Conservation (phyloP, 805 yeast species). For the Candida pseudofarinosa region DNA sequence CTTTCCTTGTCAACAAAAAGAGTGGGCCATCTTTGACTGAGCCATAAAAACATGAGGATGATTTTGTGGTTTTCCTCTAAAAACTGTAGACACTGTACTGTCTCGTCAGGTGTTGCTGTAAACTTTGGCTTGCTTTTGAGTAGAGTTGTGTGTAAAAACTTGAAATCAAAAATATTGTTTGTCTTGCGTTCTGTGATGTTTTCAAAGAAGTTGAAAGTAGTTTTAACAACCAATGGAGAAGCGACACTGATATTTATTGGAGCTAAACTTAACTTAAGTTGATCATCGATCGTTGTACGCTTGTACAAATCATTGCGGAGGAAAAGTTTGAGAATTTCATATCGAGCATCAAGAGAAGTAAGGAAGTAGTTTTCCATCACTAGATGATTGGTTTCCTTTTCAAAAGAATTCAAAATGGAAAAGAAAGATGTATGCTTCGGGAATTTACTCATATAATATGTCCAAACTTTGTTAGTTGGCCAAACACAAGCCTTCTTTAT, state of each 20-base stretch:
- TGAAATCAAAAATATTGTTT: conserved; percentile 52
- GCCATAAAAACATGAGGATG: conserved; percentile 74
- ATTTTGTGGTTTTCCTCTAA: conserved; percentile 68
- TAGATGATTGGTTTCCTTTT: conserved; percentile 27
- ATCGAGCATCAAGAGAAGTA: conserved; percentile 35
- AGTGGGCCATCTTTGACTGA: conserved; percentile 81
- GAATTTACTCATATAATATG: conserved; percentile 58
- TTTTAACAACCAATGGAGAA: conserved; percentile 35
- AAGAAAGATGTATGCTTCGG: conserved; percentile 46
- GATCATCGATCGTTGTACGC: conserved; percentile 48
- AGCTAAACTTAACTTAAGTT: conserved; percentile 54
- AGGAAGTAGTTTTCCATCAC: conserved; percentile 26
- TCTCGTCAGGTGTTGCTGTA: conserved; percentile 15
- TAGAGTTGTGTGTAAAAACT: conserved; percentile 24
- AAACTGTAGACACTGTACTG: conserved; percentile 19
- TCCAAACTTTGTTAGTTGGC: conserved; percentile 76
- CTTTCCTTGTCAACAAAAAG: conserved; percentile 72
- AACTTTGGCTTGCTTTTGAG: conserved; percentile 17
- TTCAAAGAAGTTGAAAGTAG: conserved; percentile 43
- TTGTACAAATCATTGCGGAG: conserved; percentile 26
- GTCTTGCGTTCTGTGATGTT: conserved; percentile 56
- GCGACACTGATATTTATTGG: conserved; percentile 44
- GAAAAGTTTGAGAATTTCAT: conserved; percentile 41
- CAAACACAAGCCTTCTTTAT: conserved; percentile 65
- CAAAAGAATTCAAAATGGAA: conserved; percentile 47